A percentile compares a stretch with the other conserved stretches of the same genome.
Evolutionary conservation across 352 stramenopile genomes (phyloP).

Genomic region (Pythium dissotocum): DNA sequence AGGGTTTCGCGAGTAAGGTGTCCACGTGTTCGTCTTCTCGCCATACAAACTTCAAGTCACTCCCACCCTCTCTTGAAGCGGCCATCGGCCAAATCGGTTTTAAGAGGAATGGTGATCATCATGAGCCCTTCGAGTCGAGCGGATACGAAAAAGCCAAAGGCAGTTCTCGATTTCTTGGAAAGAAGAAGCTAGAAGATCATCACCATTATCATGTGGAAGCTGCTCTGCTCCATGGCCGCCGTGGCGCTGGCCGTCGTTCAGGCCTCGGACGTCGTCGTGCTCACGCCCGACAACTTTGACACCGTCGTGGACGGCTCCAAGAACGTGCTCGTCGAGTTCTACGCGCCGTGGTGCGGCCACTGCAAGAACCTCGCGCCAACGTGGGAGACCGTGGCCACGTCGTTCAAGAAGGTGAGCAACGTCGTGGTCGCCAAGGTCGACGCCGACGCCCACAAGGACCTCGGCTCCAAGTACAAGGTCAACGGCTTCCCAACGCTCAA

Average conservation of each 20-base stretch:
- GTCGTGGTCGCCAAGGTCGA: conserved; percentile 91
- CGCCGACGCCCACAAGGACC: conserved; percentile 81
- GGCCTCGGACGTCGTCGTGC: conserved; percentile 73
- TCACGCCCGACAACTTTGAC: conserved; percentile 85
- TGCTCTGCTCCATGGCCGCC: conserved; percentile 43
- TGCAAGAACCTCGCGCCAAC: conserved; percentile 71
- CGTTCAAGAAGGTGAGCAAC: conserved; percentile 84
- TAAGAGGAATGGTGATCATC: conserved; percentile 20
- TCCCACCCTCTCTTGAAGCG: conserved; percentile 24
- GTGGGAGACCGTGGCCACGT: conserved; percentile 86
- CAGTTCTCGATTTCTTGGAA: conserved; percentile 32
- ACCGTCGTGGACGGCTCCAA: conserved; percentile 81
- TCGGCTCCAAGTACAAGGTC: conserved; percentile 84
- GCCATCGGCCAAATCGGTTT: conserved; percentile 12
- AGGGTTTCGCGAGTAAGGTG: neutral
- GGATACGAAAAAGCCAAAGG: neutral
- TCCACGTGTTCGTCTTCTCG: neutral
- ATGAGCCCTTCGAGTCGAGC: too few species aligned
- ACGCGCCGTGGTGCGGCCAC: conserved; percentile 54
- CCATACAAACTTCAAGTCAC: conserved; percentile 41
- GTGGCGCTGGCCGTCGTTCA: conserved; percentile 49
- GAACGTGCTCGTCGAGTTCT: conserved; percentile 73
- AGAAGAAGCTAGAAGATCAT: conserved; percentile 10
- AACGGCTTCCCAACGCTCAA: conserved; percentile 94
- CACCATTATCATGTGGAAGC: conserved; percentile 51